Evolutionary conservation across 768 basidiomycete species (phyloP), one percentile per base, ranked within the genome.

Genomic region (Lentinula sp.): DNA sequence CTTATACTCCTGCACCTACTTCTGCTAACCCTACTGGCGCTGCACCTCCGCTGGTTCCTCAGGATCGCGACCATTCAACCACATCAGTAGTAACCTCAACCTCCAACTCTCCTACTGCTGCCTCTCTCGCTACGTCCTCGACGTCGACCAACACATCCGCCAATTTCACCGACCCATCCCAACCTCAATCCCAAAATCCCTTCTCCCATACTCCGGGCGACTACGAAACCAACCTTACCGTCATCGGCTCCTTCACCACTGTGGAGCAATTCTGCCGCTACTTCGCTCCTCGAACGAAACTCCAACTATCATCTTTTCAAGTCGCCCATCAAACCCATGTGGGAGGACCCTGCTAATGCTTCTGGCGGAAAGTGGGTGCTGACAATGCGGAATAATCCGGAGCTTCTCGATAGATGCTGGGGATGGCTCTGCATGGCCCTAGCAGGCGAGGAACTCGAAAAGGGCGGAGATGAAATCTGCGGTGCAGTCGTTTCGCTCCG

Each of bases 281-380:
- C 76, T 91, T 93, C 91, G 37, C 84, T 86, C 68, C 84, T 96
- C 37, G 91, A 94, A 67, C 86, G 86, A 67, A 93, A 93, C 74
- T 89, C 90, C 50, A 98, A 97, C 75, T 95, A 96, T 67, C 95
- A 98, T 70, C 81, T 98, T 59, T 97, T 98, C 84, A 96, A 96
- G 76, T 81, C 85, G 20, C 91, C 91, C 16, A 95, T 95, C 78
- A 93, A 93, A 70, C 93, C 93, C 15, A 96, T 97, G 95, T 97
- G 94, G 94, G 95, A 96, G 76, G 95, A 96, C 71, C 84, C 84
- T 35, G 91, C 93, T 58, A 97, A 97, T 68, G 90, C 91, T 28
- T 83, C 88, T 57, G 95, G 95, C 18, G 95, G 95, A 39, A 95
- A 95, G 76, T 97, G 95, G 95, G 93, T 95, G 20, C 73, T 98